phyloP scores from a whole-genome alignment of 495 filamentous ascomycete genomes.

The Darksidea phi region DNA sequence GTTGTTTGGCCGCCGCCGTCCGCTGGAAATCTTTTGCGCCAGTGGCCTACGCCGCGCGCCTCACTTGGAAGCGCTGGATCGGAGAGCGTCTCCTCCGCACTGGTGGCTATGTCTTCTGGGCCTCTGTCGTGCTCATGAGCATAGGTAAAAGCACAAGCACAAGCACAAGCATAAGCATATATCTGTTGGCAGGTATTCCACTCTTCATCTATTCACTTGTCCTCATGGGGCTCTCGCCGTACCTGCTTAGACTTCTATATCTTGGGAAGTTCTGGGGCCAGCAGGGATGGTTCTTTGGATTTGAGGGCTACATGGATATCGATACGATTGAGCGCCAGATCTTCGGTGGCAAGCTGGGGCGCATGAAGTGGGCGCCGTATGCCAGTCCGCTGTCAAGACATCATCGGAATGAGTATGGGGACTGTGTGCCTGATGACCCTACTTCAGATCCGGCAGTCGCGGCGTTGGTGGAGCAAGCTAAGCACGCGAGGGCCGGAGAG shows the following conservation, averaged over 20 bases:
- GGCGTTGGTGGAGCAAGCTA: conserved; percentile 8
- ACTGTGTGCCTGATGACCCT: conserved; percentile 22
- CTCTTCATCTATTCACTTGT: background rate
- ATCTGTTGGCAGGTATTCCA: background rate
- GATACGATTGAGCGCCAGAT: conserved; percentile 36
- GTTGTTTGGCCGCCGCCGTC: conserved; percentile 37
- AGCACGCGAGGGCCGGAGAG: conserved; percentile 2
- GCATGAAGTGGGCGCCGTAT: conserved; percentile 34
- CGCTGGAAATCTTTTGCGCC: conserved; percentile 43
- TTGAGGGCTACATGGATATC: conserved; percentile 40
- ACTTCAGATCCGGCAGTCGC: conserved; percentile 11
- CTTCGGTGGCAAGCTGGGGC: conserved; percentile 32
- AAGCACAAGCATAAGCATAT: too few species aligned
- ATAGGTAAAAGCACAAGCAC: too few species aligned
- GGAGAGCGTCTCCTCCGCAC: too few species aligned
- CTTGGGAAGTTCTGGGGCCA: conserved; percentile 29
- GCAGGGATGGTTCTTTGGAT: conserved; percentile 43
- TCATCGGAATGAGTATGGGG: conserved; percentile 2
- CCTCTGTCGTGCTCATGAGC: too few species aligned
- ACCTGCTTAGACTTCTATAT: conserved; percentile 20
- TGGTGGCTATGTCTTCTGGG: too few species aligned
- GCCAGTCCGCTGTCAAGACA: conserved; percentile 36
- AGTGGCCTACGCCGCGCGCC: conserved; percentile 19
- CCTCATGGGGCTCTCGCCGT: background rate
- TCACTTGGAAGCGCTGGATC: conserved; percentile 11